Percentiles rank a stretch among this genome's conserved stretches.
Conservation (phyloP, 2,329 filamentous ascomycete species). For the Coccinonectria pachysandricola region DNA sequence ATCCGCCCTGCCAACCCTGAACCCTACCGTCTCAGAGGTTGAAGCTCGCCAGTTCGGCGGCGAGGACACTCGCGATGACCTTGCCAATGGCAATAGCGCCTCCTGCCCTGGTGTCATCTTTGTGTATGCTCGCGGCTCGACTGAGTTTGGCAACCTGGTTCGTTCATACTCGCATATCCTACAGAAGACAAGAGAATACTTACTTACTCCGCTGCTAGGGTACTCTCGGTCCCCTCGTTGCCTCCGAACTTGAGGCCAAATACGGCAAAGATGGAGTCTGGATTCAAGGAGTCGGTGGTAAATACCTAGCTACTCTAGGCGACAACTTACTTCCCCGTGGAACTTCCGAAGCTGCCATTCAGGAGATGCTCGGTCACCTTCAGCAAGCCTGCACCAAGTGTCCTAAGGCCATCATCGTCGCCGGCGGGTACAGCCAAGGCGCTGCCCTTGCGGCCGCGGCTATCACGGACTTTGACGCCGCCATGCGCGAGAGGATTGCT, state of each 20-base stretch:
- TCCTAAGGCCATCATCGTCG: constrained; percentile 30
- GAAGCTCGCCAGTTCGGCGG: constrained; percentile 11
- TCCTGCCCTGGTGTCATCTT: constrained; percentile 28
- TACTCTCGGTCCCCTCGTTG: constrained; percentile 20
- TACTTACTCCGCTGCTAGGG: constrained; percentile 12
- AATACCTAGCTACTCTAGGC: constrained; percentile 26
- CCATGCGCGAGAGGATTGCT: constrained; percentile 25
- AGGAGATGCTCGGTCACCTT: constrained; percentile 30
- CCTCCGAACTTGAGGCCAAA: constrained; percentile 16
- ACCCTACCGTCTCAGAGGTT: constrained; percentile 1
- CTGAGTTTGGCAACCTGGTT: constrained; percentile 30
- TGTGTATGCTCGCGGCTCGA: constrained; percentile 30
- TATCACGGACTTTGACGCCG: constrained; percentile 22
- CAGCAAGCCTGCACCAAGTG: constrained; percentile 31
- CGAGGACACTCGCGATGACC: constrained; percentile 15
- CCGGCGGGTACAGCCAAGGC: constrained; percentile 33
- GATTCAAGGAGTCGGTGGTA: constrained; percentile 34
- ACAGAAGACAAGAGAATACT: background rate
- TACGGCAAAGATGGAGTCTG: constrained; percentile 21
- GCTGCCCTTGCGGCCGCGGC: constrained; percentile 32
- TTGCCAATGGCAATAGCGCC: constrained; percentile 17
- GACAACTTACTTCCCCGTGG: constrained; percentile 29
- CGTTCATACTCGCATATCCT: background rate
- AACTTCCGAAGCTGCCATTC: constrained; percentile 27
- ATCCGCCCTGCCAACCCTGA: constrained; percentile 7